phyloP scores from a whole-genome alignment of 176 grass and related monocot genomes.

The Chloris gayana region DNA sequence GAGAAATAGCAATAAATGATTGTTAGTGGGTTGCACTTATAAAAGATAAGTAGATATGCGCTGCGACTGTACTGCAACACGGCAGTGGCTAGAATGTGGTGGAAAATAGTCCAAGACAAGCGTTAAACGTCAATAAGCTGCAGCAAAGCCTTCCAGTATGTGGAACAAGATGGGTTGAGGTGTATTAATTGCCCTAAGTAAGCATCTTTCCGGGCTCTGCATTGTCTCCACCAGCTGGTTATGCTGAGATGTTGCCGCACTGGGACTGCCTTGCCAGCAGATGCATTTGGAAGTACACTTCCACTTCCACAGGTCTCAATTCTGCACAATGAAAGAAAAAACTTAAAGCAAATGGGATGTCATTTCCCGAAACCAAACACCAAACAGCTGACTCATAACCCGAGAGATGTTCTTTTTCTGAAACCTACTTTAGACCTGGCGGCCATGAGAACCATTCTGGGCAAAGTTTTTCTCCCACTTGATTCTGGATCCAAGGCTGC shows the following conservation, averaged over 20 bases:
- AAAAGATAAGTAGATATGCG: too few species aligned
- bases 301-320: constrained; percentile 69
- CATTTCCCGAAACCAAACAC: neutral
- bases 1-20: too few species aligned
- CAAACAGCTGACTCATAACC: neutral
- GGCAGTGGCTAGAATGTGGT: neutral
- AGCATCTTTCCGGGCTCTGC: constrained; percentile 68
- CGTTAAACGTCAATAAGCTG: constrained; percentile 36
- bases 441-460: constrained; percentile 91
- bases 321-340: constrained; percentile 57
- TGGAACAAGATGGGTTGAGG: constrained; percentile 74
- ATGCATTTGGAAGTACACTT: constrained; percentile 96
- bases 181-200: constrained; percentile 82
- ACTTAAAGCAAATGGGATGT: neutral
- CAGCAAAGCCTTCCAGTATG: constrained; percentile 80
- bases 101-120: neutral
- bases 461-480: constrained; percentile 95
- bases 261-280: constrained; percentile 63
- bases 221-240: constrained; percentile 40
- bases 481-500: constrained; percentile 77
- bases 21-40: too few species aligned
- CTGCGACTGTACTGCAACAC: neutral
- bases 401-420: neutral
- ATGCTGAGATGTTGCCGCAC: constrained; percentile 40
- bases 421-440: constrained; percentile 46